Percentiles rank a stretch among this genome's conserved stretches.
These are phyloP conservation scores for Luffa aegyptiaca DNA, from an alignment of 306 rosid genomes.

Conservation along the genomic window DNA sequence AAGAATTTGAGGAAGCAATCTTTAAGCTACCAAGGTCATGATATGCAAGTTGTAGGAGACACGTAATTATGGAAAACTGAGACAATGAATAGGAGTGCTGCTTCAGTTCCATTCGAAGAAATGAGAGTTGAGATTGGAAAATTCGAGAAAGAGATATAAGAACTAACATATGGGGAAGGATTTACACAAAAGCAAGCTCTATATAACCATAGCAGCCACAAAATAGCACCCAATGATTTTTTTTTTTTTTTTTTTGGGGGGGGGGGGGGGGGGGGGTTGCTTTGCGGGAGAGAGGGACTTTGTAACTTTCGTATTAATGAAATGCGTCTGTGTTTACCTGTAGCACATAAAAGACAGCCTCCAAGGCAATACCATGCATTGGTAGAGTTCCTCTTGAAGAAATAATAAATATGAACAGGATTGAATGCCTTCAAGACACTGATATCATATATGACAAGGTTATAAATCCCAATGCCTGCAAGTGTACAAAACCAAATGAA, in stretches of 20 bases:
- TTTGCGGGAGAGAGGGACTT: neutral
- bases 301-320: neutral
- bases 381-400: conserved; percentile 87
- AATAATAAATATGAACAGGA: conserved; percentile 79
- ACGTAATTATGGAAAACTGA: neutral
- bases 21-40: neutral
- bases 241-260: too few species aligned
- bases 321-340: conserved; percentile 39
- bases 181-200: too few species aligned
- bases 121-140: neutral
- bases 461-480: conserved; percentile 74
- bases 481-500: conserved; percentile 93
- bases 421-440: conserved; percentile 78
- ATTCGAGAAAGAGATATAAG: neutral
- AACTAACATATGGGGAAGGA: neutral
- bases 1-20: neutral
- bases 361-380: conserved; percentile 96
- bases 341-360: conserved; percentile 94
- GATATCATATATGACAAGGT: conserved; percentile 65
- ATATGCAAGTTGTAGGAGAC: neutral
- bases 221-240: too few species aligned
- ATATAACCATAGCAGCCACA: too few species aligned
- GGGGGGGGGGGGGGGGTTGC: neutral
- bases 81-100: neutral
- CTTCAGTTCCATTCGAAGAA: neutral